Percentiles rank a stretch among this genome's conserved stretches.
Conservation (phyloP, 192 early-diverging fungal species). For the Pilobolus umbonatus region DNA sequence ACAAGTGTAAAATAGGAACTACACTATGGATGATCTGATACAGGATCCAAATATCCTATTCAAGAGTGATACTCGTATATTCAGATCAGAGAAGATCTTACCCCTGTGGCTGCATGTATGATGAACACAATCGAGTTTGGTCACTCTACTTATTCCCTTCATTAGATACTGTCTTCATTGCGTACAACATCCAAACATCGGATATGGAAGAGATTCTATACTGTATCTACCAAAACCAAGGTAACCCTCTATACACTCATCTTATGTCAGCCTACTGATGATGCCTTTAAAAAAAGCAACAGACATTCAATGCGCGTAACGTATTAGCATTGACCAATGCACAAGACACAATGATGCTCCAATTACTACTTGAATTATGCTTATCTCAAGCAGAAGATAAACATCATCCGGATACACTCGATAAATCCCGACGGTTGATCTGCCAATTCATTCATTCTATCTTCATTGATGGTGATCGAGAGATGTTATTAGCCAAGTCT, state of each 20-base stretch:
- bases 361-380: conserved; percentile 49
- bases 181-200: conserved; percentile 24
- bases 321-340: conserved; percentile 44
- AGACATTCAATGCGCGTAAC: conserved; percentile 36
- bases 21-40: conserved; percentile 30
- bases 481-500: conserved; percentile 46
- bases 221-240: too few species aligned
- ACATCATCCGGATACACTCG: background rate
- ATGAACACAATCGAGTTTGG: too few species aligned
- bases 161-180: conserved; percentile 18
- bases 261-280: background rate
- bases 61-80: conserved; percentile 46
- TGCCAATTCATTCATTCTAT: conserved; percentile 56
- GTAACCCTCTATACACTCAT: too few species aligned
- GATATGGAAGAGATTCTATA: conserved; percentile 27
- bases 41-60: conserved; percentile 56
- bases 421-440: conserved; percentile 17
- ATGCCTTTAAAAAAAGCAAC: conserved; percentile 15
- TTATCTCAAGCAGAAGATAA: conserved; percentile 4
- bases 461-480: conserved; percentile 49
- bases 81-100: conserved; percentile 46
- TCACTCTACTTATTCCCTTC: too few species aligned
- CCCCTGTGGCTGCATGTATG: conserved; percentile 36
- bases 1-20: background rate
- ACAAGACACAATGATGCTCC: conserved; percentile 52